Evolutionary conservation across 1,284 basidiomycete species (phyloP).

Genomic region (Chondrostereum purpureum): DNA sequence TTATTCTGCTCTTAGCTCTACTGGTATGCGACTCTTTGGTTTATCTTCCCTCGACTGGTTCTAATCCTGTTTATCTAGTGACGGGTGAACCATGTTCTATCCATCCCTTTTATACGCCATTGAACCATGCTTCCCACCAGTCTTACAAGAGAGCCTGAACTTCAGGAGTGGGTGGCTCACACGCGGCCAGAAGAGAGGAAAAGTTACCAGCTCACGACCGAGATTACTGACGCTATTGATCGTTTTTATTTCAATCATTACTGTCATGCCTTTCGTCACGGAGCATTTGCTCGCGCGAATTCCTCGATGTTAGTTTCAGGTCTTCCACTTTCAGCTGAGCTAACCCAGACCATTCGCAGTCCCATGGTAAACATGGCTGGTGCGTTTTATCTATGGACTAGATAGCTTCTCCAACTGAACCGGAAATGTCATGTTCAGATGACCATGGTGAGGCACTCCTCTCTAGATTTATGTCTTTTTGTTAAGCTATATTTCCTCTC

Average conservation of each 20-base stretch:
- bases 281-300: conserved; percentile 90
- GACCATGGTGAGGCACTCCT: conserved; percentile 58
- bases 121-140: conserved; percentile 34
- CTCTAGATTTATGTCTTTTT: no score
- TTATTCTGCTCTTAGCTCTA: conserved; percentile 1
- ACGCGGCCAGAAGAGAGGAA: conserved; percentile 62
- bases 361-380: conserved; percentile 63
- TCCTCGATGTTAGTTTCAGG: conserved; percentile 75
- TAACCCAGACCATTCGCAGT: conserved; percentile 22
- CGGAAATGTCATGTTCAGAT: no score
- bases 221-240: conserved; percentile 79
- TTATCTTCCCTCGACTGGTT: no score
- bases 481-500: no score
- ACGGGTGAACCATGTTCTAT: no score
- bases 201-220: conserved; percentile 57
- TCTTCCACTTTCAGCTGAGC: conserved; percentile 3
- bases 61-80: no score
- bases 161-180: conserved; percentile 79
- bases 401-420: conserved; percentile 1
- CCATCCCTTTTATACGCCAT: no score
- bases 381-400: no score
- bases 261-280: conserved; percentile 78
- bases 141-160: conserved; percentile 66
- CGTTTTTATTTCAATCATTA: conserved; percentile 90
- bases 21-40: not conserved